These are phyloP conservation scores for Papiliotrema nemorosa DNA, from an alignment of 1,284 basidiomycete genomes.

Conservation along the genomic window DNA sequence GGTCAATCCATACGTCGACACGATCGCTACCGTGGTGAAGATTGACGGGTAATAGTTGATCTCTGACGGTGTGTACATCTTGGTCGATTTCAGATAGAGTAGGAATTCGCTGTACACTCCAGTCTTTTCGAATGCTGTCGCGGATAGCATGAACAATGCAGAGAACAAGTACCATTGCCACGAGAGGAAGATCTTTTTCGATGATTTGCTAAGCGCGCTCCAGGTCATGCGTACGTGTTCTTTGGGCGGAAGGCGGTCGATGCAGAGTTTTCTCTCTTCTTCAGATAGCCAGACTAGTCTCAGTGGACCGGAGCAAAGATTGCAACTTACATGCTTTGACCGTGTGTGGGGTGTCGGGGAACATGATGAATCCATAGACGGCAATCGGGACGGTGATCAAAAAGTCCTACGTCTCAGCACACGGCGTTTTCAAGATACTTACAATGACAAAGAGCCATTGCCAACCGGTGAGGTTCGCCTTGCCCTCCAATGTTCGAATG, in stretches of 20 bases:
- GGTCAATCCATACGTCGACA: constrained; percentile 35
- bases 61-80: constrained; percentile 8
- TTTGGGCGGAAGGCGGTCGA: constrained; percentile 21
- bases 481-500: constrained; percentile 28
- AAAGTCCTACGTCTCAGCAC: no score
- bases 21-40: constrained; percentile 34
- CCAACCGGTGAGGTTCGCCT: constrained; percentile 28
- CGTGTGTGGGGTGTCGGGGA: constrained; percentile 40
- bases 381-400: constrained; percentile 27
- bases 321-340: constrained; percentile 28
- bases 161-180: constrained; percentile 41
- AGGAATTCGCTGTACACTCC: constrained; percentile 37
- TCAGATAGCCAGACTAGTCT: constrained; percentile 33
- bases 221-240: constrained; percentile 31
- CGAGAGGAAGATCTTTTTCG: constrained; percentile 13
- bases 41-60: constrained; percentile 38
- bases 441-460: constrained; percentile 41
- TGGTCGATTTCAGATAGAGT: constrained; percentile 32
- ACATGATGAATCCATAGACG: constrained; percentile 41
- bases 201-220: constrained; percentile 17
- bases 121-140: constrained; percentile 33
- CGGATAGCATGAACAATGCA: constrained; percentile 32
- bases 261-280: constrained; percentile 31
- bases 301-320: neutral
- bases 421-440: no score